These are phyloP conservation scores for Ophiostoma pallidulum DNA, from an alignment of 2,329 filamentous ascomycete genomes.

Conservation along the genomic window DNA sequence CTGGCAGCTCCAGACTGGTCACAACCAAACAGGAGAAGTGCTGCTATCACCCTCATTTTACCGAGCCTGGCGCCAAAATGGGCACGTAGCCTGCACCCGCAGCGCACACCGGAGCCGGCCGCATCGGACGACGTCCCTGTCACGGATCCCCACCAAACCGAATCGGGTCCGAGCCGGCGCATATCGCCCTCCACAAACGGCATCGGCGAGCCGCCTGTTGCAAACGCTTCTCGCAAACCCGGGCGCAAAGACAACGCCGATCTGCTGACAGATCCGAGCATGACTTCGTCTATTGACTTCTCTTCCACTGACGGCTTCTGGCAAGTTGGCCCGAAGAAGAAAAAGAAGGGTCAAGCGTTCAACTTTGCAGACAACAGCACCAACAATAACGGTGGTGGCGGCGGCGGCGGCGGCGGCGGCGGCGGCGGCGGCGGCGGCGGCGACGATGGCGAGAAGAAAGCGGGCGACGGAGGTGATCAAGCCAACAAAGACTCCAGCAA, in stretches of 20 bases:
- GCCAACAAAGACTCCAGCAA: slow-evolving; percentile 24
- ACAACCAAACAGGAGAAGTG: not conserved
- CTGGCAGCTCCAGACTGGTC: not conserved
- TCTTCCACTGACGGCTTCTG: slow-evolving; percentile 43
- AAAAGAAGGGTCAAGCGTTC: slow-evolving; percentile 28
- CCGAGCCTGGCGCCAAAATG: slow-evolving; percentile 24
- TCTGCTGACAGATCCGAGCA: slow-evolving; percentile 38
- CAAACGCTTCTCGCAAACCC: not conserved
- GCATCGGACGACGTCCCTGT: slow-evolving; percentile 17
- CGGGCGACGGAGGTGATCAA: slow-evolving; percentile 20
- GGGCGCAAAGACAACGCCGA: slow-evolving; percentile 20
- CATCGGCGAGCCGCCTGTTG: slow-evolving; percentile 1
- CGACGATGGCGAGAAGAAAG: slow-evolving; percentile 29
- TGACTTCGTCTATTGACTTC: slow-evolving; percentile 46
- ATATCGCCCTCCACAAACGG: not conserved
- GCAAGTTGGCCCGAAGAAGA: slow-evolving; percentile 51
- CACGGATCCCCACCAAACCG: slow-evolving; percentile 15
- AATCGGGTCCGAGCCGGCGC: slow-evolving; percentile 12
- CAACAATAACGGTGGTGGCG: slow-evolving; percentile 33
- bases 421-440: slow-evolving; percentile 24
- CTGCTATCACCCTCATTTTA: slow-evolving; percentile 13
- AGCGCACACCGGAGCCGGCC: slow-evolving; percentile 5
- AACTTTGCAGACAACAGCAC: slow-evolving; percentile 36
- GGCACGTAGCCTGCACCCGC: slow-evolving; percentile 11
- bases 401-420: slow-evolving; percentile 19